Evolutionary conservation across 2,329 filamentous ascomycete species (phyloP), one percentile per base, ranked within the genome.

Genomic region (Chrysosphaeria jannelii): DNA sequence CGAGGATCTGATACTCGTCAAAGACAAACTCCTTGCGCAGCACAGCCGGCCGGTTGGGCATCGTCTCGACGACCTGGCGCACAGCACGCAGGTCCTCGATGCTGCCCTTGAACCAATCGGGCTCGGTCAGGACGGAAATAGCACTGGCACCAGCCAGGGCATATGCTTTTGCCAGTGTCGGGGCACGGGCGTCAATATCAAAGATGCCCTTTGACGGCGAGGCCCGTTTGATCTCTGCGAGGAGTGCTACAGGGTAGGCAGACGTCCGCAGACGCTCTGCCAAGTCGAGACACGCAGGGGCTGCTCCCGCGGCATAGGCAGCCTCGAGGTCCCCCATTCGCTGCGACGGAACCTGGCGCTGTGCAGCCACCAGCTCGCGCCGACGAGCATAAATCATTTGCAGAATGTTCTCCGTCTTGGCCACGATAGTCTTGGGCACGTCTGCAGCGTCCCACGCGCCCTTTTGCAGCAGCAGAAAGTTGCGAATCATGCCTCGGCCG

Each of bases 91-190:
- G 49, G 40, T 97, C 85, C 28, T 97, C 81, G 29, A 97, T 79
- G 43, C 71, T 89, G 22, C 85, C 85, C 47, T 91, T 93, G 53
- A 97, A 97, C 85, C 85, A 97, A 39, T 93, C 72, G 1, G 88
- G 85, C 45, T 97, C 85, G 0, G 85, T 97, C 22, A 97, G 57
- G n/a, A 97, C 85, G 2, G 85, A 93, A 33, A 97, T 97, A 19
- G 89, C 76, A 40, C 81, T 93, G 22, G 85, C 85, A 9, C 85
- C 88, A 5, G 85, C 79, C 24, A 85, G 57, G 7, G 88, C 85
- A 42, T 97, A 97, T 33, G 70, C 76, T 31, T 67, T 65, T 20
- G 88, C 85, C 43, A 97, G 85, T 5, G 68, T 64, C 13, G 85
- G 78, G 7, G 85, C 85, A 35, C 71, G 85, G 12, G 79, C 71